Evolutionary conservation across 2,329 filamentous ascomycete species (phyloP).

Genomic region (Sporothrix humicola): DNA sequence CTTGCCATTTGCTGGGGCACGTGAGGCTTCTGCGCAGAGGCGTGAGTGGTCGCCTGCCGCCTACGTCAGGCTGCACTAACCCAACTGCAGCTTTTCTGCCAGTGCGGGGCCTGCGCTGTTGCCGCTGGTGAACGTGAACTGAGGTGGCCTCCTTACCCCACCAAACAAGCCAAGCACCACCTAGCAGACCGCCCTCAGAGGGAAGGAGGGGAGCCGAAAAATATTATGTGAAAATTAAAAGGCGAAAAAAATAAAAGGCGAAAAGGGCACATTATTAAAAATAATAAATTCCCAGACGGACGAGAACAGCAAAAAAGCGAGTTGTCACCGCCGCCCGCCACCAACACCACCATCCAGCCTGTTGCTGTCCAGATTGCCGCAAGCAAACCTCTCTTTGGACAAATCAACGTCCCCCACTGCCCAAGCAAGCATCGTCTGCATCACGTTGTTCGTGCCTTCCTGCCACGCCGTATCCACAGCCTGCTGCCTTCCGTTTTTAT

Average conservation of each 20-base stretch:
- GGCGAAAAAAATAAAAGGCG: slow-evolving; percentile 17
- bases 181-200: slow-evolving; percentile 26
- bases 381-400: neutral
- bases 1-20: slow-evolving; percentile 20
- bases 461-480: neutral
- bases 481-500: neutral
- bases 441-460: neutral
- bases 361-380: slow-evolving; percentile 7
- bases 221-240: slow-evolving; percentile 7
- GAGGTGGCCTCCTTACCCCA: slow-evolving; percentile 25
- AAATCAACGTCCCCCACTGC: slow-evolving; percentile 9
- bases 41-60: slow-evolving; percentile 5
- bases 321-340: slow-evolving; percentile 26
- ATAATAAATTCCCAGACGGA: slow-evolving; percentile 18
- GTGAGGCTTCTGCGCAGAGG: slow-evolving; percentile 19
- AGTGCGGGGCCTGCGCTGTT: slow-evolving; percentile 20
- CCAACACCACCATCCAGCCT: slow-evolving; percentile 13
- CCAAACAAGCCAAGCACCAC: slow-evolving; percentile 20
- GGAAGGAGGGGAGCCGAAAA: slow-evolving; percentile 23
- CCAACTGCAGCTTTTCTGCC: slow-evolving; percentile 26
- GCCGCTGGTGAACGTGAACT: neutral
- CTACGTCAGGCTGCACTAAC: slow-evolving; percentile 34
- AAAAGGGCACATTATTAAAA: slow-evolving; percentile 21
- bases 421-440: slow-evolving; percentile 20
- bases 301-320: slow-evolving; percentile 5